Conservation (phyloP, 805 yeast genomes). For the Yamadazyma nakazawae region DNA sequence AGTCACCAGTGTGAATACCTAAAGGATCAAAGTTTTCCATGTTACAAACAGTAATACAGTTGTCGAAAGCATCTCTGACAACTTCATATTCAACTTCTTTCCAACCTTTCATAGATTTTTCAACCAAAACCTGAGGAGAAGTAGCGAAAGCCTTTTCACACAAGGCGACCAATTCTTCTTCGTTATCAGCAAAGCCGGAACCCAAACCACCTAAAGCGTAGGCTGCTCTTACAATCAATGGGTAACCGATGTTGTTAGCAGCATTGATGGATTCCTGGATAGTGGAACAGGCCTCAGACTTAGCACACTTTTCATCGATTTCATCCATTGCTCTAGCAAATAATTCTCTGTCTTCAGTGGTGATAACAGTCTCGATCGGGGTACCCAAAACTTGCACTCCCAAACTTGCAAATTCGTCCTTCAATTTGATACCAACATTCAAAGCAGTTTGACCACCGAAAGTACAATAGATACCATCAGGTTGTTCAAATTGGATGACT, state of each 20-base stretch:
- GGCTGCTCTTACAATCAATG: slow-evolving; percentile 96
- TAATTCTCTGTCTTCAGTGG: slow-evolving; percentile 96
- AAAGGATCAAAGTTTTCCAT: slow-evolving; percentile 99
- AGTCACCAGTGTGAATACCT: slow-evolving; percentile 98
- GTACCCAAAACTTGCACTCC: slow-evolving; percentile 96
- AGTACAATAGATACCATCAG: slow-evolving; percentile 92
- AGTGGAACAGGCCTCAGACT: slow-evolving; percentile 90
- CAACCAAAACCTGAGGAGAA: slow-evolving; percentile 94
- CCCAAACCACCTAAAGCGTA: slow-evolving; percentile 97
- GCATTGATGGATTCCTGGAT: slow-evolving; percentile 93
- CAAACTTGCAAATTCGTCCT: slow-evolving; percentile 90
- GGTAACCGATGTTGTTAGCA: slow-evolving; percentile 85
- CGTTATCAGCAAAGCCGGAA: slow-evolving; percentile 90
- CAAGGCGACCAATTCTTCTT: slow-evolving; percentile 73
- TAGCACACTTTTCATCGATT: slow-evolving; percentile 93
- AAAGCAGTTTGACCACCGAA: slow-evolving; percentile 99
- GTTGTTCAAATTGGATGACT: slow-evolving; percentile 92
- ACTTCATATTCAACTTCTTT: slow-evolving; percentile 98
- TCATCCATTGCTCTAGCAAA: slow-evolving; percentile 94
- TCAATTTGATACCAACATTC: slow-evolving; percentile 92
- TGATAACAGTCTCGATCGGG: slow-evolving; percentile 91
- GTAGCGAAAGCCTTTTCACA: slow-evolving; percentile 92
- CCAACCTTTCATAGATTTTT: slow-evolving; percentile 98
- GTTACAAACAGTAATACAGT: slow-evolving; percentile 98
- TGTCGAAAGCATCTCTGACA: slow-evolving; percentile 92